Evolutionary conservation across 306 rosid genomes (phyloP).

Genomic region (Castanea crenata): DNA sequence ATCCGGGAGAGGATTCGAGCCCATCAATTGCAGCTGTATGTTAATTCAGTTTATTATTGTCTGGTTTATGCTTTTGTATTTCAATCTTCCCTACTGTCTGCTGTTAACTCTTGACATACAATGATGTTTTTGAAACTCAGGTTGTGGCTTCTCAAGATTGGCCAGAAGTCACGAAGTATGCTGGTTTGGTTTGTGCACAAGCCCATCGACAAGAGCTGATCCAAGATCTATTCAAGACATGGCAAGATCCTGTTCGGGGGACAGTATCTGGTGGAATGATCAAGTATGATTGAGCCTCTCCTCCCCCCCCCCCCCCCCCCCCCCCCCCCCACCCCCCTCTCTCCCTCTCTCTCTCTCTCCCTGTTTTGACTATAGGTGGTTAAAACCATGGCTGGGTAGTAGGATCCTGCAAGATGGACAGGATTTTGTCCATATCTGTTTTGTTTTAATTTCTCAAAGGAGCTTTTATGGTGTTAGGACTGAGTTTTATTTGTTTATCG

Average conservation of each 20-base stretch:
- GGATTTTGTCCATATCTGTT: background rate
- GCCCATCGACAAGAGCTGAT: constrained; percentile 96
- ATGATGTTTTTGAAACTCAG: constrained; percentile 28
- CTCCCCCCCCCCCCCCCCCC: background rate
- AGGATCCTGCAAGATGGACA: background rate
- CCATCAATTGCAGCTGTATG: constrained; percentile 98
- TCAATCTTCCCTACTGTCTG: background rate
- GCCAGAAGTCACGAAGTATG: constrained; percentile 96
- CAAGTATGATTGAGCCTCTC: constrained; percentile 41
- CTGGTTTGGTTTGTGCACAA: constrained; percentile 97
- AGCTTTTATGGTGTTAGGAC: background rate
- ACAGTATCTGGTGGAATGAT: constrained; percentile 90
- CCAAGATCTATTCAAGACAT: constrained; percentile 83
- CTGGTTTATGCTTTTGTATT: background rate
- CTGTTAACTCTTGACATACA: background rate
- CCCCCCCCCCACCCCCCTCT: background rate
- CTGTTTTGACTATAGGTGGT: background rate
- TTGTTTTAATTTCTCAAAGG: background rate
- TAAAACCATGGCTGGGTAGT: background rate
- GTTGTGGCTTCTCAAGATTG: constrained; percentile 99
- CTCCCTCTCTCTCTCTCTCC: too few species aligned
- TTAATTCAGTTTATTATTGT: background rate
- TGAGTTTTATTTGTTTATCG: background rate
- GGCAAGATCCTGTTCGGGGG: constrained; percentile 97
- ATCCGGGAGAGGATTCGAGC: constrained; percentile 98